phyloP scores from a whole-genome alignment of 2,329 filamentous ascomycete species.

The Pseudogymnoascus sp. region DNA sequence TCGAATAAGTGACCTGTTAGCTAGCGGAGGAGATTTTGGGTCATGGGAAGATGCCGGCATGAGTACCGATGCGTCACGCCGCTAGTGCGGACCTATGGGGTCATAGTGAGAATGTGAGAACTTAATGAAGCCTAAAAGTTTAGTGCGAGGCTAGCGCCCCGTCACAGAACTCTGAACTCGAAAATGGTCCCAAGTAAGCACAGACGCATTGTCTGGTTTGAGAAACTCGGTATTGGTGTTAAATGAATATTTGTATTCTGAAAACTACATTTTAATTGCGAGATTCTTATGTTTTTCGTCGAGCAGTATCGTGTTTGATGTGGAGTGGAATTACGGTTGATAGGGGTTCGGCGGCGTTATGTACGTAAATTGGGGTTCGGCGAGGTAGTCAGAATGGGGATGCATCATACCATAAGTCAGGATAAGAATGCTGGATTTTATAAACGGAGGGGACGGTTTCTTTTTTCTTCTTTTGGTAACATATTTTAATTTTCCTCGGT shows the following conservation, averaged over 20 bases:
- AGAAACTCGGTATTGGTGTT: neutral
- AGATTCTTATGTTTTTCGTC: no score
- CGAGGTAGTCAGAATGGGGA: neutral
- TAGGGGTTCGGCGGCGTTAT: neutral
- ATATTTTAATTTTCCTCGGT: neutral
- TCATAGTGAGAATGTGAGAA: neutral
- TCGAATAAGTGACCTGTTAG: no score
- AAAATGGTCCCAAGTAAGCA: neutral
- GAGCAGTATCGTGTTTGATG: no score
- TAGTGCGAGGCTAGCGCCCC: neutral
- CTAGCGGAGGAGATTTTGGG: no score
- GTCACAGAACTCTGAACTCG: neutral
- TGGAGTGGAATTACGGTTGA: no score
- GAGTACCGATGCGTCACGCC: no score
- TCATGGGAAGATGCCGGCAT: no score
- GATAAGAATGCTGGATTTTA: neutral
- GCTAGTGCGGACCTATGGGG: neutral
- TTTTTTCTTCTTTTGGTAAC: neutral
- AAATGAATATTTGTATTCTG: neutral
- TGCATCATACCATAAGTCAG: neutral
- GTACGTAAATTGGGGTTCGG: neutral
- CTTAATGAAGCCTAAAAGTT: neutral
- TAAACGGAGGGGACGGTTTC: neutral
- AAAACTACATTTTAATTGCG: neutral
- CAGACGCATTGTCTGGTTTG: neutral